A percentile compares a stretch with the other conserved stretches of the same genome.
These are phyloP conservation scores for Acarospora socialis DNA, from an alignment of 2,329 filamentous ascomycete species.

Conservation along the genomic window DNA sequence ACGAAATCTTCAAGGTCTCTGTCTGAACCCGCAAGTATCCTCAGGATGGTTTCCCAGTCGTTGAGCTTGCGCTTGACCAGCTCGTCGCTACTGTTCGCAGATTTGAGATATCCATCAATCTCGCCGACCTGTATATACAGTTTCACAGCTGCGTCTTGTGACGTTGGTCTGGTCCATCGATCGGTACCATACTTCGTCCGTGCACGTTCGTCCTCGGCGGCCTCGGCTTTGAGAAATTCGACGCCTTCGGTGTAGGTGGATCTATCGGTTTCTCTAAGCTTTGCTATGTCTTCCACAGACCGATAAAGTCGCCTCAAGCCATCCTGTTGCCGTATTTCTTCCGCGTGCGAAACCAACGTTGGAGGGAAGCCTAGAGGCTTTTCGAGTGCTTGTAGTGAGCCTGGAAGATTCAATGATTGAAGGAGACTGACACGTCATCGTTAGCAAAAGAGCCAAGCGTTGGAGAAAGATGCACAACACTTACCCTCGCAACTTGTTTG, in stretches of 20 bases:
- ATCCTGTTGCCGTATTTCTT: slow-evolving; percentile 85
- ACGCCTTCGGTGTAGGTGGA: slow-evolving; percentile 72
- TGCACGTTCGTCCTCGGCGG: slow-evolving; percentile 65
- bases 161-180: slow-evolving; percentile 61
- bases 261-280: slow-evolving; percentile 67
- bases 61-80: slow-evolving; percentile 66
- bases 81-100: slow-evolving; percentile 51
- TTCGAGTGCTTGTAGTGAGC: slow-evolving; percentile 84
- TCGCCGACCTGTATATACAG: slow-evolving; percentile 62
- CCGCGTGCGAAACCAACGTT: slow-evolving; percentile 72
- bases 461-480: slow-evolving; percentile 12
- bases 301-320: slow-evolving; percentile 62
- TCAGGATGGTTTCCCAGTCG: slow-evolving; percentile 59
- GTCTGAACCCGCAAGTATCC: slow-evolving; percentile 64
- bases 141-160: slow-evolving; percentile 54
- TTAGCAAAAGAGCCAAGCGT: slow-evolving; percentile 1
- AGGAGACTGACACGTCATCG: slow-evolving; percentile 40
- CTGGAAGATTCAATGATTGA: slow-evolving; percentile 72
- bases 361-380: slow-evolving; percentile 85
- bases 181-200: slow-evolving; percentile 73
- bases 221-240: slow-evolving; percentile 62
- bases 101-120: slow-evolving; percentile 75
- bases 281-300: slow-evolving; percentile 78
- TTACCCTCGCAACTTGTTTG: slow-evolving; percentile 59
- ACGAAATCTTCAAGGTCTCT: slow-evolving; percentile 76